phyloP scores from a whole-genome alignment of 805 yeast genomes.

The Saccharomycopsis babjevae region DNA sequence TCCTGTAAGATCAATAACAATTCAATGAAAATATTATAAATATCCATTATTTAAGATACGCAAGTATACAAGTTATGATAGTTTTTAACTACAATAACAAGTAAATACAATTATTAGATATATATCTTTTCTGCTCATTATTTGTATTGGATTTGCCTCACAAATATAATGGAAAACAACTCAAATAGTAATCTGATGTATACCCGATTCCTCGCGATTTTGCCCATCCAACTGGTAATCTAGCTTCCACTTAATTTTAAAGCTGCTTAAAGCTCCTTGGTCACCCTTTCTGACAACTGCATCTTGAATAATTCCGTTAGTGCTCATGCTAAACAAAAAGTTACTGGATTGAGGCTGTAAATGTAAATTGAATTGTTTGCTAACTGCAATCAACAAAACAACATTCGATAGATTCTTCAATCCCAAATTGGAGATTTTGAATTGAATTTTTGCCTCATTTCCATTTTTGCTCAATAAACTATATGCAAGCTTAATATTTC shows the following conservation, averaged over 20 bases:
- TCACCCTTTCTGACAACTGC: constrained; percentile 27
- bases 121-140: neutral
- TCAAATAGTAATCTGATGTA: neutral
- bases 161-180: neutral
- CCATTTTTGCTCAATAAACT: constrained; percentile 29
- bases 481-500: constrained; percentile 40
- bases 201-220: constrained; percentile 45
- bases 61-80: too few species aligned
- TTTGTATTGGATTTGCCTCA: too few species aligned
- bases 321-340: constrained; percentile 36
- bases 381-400: constrained; percentile 60
- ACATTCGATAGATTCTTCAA: constrained; percentile 34
- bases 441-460: constrained; percentile 29
- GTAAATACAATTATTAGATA: neutral
- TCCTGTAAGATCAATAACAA: too few species aligned
- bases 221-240: constrained; percentile 42
- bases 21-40: too few species aligned
- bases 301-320: constrained; percentile 45
- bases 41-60: too few species aligned
- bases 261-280: constrained; percentile 27
- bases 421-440: constrained; percentile 41
- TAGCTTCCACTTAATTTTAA: constrained; percentile 71
- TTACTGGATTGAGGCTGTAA: constrained; percentile 56
- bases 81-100: too few species aligned
- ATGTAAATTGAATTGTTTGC: constrained; percentile 47